phyloP scores from a whole-genome alignment of 208 protist genomes.

The Acanthamoeba castellanii region DNA sequence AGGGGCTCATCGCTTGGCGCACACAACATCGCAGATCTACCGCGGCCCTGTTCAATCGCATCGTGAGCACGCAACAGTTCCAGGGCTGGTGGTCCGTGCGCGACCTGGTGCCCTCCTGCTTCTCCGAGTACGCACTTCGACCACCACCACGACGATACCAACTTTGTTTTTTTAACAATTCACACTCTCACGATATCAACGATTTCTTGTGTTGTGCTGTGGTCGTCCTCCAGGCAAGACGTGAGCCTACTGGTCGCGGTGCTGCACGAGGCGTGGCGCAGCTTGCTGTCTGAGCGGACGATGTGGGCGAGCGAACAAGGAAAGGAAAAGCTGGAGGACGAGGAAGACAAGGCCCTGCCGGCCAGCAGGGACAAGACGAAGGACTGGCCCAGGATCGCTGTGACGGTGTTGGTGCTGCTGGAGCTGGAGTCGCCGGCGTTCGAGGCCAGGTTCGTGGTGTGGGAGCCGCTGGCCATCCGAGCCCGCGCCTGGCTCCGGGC shows the following conservation, averaged over 20 bases:
- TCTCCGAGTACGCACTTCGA: neutral
- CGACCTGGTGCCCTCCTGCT: neutral
- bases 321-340: neutral
- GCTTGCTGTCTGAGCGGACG: neutral
- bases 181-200: too few species aligned
- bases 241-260: neutral
- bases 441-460: neutral
- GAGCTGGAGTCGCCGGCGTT: neutral
- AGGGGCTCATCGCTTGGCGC: too few species aligned
- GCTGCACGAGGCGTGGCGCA: neutral
- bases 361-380: neutral
- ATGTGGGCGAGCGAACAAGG: neutral
- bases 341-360: neutral
- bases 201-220: too few species aligned
- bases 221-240: neutral
- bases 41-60: neutral
- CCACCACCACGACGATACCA: too few species aligned
- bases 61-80: slow-evolving; percentile 26
- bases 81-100: neutral
- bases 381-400: neutral
- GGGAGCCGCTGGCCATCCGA: neutral
- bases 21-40: too few species aligned
- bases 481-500: neutral
- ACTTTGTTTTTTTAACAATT: too few species aligned
- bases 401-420: neutral